Evolutionary conservation across 805 yeast genomes (phyloP), one percentile per base, ranked within the genome.

Genomic region (Maudiozyma bulderi): DNA sequence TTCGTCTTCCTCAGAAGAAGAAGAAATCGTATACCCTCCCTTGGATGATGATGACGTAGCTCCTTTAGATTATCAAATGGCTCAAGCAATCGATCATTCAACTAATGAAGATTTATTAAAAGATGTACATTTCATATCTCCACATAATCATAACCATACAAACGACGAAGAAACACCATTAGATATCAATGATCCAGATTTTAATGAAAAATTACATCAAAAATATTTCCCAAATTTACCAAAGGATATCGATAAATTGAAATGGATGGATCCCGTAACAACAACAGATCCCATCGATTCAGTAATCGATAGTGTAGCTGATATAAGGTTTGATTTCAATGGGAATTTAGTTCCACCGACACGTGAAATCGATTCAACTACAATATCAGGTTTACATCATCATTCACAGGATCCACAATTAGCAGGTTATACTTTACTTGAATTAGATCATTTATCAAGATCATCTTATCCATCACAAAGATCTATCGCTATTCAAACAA

Each of bases 201-300:
- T 90, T 62, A 76, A 81, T 55, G 81, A 81, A 30, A 83, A 88
- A 59, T 69, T 93, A 46, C 93, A 89, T 58, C 84, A 81, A 29
- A 86, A 85, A 60, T 91, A 80, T 67, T 93, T 82, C 67, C 97
- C 99, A 1, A 91, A 89, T 55, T 71, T 93, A 46, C 96, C 96
- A 1, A 80, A 73, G 44, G 95, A 93, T 55, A 77, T 86, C 0
- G 81, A 79, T 40, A 84, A 86, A 57, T 65, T 93, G 49, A 85
- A 89, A 51, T 93, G 99, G 99, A 90, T 90, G 96, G 76, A 82
- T 50, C 81, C 86, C 2, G 77, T 82, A 29, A 73, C 76, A 1
- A 59, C 54, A 10, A 46, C 55, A 0, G 59, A 54, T 9, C 44
- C 58, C 9, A 38, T 20, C n/a, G 15, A 20, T 40, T 5, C 43